Conservation (phyloP, 2,329 filamentous ascomycete species). For the Ceratocystis lukuohia region DNA sequence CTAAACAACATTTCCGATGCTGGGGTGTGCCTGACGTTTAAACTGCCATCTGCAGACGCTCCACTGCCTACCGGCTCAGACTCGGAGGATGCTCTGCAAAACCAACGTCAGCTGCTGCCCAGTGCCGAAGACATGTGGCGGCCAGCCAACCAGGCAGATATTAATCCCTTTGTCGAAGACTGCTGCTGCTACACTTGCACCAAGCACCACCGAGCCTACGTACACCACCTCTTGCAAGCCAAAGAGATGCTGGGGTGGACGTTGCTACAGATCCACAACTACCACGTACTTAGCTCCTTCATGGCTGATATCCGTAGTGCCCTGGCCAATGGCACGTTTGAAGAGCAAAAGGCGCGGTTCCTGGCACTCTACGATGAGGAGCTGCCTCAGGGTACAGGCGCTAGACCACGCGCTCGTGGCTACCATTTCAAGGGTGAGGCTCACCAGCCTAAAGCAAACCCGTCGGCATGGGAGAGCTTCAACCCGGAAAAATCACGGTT, state of each 20-base stretch:
- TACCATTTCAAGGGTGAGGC: slow-evolving; percentile 68
- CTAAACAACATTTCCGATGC: slow-evolving; percentile 62
- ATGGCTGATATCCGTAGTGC: slow-evolving; percentile 56
- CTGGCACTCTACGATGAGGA: slow-evolving; percentile 48
- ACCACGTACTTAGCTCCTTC: slow-evolving; percentile 57
- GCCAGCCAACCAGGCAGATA: slow-evolving; percentile 43
- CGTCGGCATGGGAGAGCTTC: slow-evolving; percentile 50
- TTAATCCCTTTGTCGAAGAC: slow-evolving; percentile 45
- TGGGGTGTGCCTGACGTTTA: slow-evolving; percentile 71
- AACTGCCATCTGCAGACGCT: slow-evolving; percentile 42
- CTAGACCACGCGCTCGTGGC: slow-evolving; percentile 65
- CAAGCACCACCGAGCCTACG: slow-evolving; percentile 70
- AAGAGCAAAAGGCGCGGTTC: slow-evolving; percentile 35
- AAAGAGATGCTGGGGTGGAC: slow-evolving; percentile 98
- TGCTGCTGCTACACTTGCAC: slow-evolving; percentile 78
- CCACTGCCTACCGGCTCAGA: background rate
- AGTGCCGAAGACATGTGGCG: slow-evolving; percentile 73
- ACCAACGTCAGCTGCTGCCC: slow-evolving; percentile 26
- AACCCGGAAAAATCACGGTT: slow-evolving; percentile 18
- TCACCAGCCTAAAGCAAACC: slow-evolving; percentile 53
- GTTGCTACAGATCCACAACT: slow-evolving; percentile 83
- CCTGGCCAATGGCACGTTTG: slow-evolving; percentile 51
- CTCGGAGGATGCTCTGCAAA: background rate
- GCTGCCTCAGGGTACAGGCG: slow-evolving; percentile 60
- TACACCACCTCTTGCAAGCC: slow-evolving; percentile 75